Evolutionary conservation across 2,329 filamentous ascomycete genomes (phyloP), one percentile per base, ranked within the genome.

Genomic region (Rasamsonia emersonii): DNA sequence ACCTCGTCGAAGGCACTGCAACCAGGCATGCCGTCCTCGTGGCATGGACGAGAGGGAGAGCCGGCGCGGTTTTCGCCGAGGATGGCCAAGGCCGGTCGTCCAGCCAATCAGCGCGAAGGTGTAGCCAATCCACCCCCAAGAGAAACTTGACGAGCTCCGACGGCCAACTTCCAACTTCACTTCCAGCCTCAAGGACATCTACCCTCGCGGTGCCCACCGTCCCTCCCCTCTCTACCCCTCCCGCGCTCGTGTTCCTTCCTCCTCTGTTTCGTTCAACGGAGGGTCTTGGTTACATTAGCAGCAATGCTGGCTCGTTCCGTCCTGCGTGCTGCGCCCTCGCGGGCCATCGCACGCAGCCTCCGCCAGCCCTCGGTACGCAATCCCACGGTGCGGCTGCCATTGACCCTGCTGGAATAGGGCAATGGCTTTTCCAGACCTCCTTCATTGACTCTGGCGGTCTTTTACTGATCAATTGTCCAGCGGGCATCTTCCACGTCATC

Each of bases 221-320:
- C 40, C 42, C 39, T 47, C 47, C 43, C 51, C 43, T 42, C 45
- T 38, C 43, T 40, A 37, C 42, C 41, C 40, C 40, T 46, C 45
- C 45, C 46, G n/a, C n/a, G n/a, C n/a, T n/a, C 48, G 42, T 46
- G 47, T 49, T 48, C 51, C 47, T 47, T 45, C 45, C 47, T 42
- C 45, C 51, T 47, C 43, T 44, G 46, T 48, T 36, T 46, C 45
- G 39, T 40, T 41, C 46, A 48, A 53, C 47, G 54, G 54, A 58
- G 56, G 58, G 54, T 53, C 28, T 36, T 49, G 45, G 40, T 48
- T 47, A 54, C 51, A 45, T 50, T 73, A 82, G 65, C 62, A 95
- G 33, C 34, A 28, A 40, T 96, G 89, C 79, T 95, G 76, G 82
- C 85, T 71, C 83, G 86, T 75, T 86, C 86, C 68, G 78, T 78